phyloP scores from a whole-genome alignment of 495 filamentous ascomycete species.

The Penicillium antarcticum region DNA sequence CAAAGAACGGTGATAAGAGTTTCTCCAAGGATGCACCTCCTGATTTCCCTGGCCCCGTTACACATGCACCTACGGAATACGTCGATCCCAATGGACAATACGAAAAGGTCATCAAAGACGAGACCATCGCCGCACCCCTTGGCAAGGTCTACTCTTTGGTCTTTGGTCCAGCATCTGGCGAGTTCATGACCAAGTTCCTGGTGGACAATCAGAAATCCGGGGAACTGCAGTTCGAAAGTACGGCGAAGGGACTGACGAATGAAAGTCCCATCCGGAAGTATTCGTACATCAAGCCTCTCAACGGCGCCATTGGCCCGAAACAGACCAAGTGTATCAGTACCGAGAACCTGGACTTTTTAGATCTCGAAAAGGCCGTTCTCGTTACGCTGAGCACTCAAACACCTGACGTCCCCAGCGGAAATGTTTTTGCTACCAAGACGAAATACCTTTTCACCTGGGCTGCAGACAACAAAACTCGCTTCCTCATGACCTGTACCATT shows the following conservation, averaged over 20 bases:
- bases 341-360: conserved; percentile 74
- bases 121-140: conserved; percentile 79
- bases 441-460: conserved; percentile 94
- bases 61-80: conserved; percentile 81
- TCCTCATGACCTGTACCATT: conserved; percentile 82
- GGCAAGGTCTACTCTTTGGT: conserved; percentile 87
- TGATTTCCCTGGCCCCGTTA: conserved; percentile 86
- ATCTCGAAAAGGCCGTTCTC: conserved; percentile 82
- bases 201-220: conserved; percentile 82
- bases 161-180: conserved; percentile 74
- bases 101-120: conserved; percentile 80
- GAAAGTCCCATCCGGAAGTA: conserved; percentile 72
- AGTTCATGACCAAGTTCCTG: conserved; percentile 82
- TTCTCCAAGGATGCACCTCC: conserved; percentile 44
- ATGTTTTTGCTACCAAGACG: conserved; percentile 86
- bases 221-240: conserved; percentile 79
- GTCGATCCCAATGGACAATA: conserved; percentile 74
- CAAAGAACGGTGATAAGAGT: conserved; percentile 49
- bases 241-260: conserved; percentile 69
- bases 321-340: conserved; percentile 94
- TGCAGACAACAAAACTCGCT: conserved; percentile 73
- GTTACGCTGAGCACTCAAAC: conserved; percentile 81
- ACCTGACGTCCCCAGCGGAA: conserved; percentile 92
- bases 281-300: conserved; percentile 89
- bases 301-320: conserved; percentile 80